A percentile compares a stretch with the other conserved stretches of the same genome.
These are phyloP conservation scores for Colletotrichum sp. DNA, from an alignment of 2,329 filamentous ascomycete genomes.

Conservation along the genomic window DNA sequence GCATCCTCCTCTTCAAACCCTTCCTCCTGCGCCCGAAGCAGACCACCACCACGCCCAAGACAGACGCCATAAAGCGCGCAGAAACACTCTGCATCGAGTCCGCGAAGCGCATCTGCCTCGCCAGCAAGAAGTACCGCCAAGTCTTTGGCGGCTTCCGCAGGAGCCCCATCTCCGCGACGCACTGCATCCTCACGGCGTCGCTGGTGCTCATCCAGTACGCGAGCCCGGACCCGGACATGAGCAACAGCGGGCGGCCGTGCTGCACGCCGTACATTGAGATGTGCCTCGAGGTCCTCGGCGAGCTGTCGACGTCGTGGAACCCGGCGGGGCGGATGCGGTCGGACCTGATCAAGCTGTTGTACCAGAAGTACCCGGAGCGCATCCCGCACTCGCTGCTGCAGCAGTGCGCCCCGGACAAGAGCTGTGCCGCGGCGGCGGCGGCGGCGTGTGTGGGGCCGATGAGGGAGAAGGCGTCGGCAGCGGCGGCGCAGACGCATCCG, in stretches of 20 bases:
- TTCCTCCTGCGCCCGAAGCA: slow-evolving; percentile 21
- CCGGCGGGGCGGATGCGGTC: slow-evolving; percentile 1
- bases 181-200: slow-evolving; percentile 37
- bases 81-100: slow-evolving; percentile 26
- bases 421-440: background rate
- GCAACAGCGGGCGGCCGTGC: slow-evolving; percentile 4
- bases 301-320: slow-evolving; percentile 13
- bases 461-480: background rate
- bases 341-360: slow-evolving; percentile 8
- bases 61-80: background rate
- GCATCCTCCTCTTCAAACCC: slow-evolving; percentile 35
- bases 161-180: slow-evolving; percentile 38
- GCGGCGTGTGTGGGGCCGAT: background rate
- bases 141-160: slow-evolving; percentile 36
- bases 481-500: background rate
- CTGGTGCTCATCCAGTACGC: slow-evolving; percentile 26
- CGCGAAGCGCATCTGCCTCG: slow-evolving; percentile 26
- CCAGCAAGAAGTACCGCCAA: slow-evolving; percentile 35
- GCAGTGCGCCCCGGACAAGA: background rate
- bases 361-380: slow-evolving; percentile 16
- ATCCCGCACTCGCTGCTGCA: slow-evolving; percentile 11
- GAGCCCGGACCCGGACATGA: slow-evolving; percentile 10
- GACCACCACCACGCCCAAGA: background rate
- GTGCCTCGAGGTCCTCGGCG: slow-evolving; percentile 7
- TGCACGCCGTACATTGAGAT: slow-evolving; percentile 17